Conservation (phyloP, 345 rosid genomes). For the Streptanthus diversifolius region DNA sequence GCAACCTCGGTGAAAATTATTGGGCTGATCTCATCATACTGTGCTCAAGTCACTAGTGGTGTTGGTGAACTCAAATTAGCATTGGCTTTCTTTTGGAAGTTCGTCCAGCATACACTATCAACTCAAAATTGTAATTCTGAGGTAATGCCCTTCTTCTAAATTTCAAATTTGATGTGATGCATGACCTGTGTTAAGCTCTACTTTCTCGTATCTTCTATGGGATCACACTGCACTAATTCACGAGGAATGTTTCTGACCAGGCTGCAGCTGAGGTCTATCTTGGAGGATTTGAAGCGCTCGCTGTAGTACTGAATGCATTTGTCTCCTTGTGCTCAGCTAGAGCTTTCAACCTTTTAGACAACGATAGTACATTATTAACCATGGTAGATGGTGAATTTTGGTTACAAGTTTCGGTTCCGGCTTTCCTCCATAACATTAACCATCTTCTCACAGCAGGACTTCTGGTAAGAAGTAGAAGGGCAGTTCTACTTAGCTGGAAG, state of each 20-base stretch:
- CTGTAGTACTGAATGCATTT: conserved; percentile 50
- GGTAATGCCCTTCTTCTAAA: conserved; percentile 40
- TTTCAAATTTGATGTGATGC: conserved; percentile 10
- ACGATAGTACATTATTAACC: conserved; percentile 32
- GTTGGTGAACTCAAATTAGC: conserved; percentile 41
- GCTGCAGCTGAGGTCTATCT: conserved; percentile 65
- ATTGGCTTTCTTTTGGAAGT: conserved; percentile 60
- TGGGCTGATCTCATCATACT: conserved; percentile 55
- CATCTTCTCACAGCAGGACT: conserved; percentile 63
- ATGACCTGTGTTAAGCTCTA: not conserved
- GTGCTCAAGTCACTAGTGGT: conserved; percentile 43
- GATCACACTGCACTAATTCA: conserved; percentile 23
- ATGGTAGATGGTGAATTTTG: conserved; percentile 44
- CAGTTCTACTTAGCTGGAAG: conserved; percentile 84
- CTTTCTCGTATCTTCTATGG: not conserved
- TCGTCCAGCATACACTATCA: conserved; percentile 49
- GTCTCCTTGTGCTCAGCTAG: conserved; percentile 48
- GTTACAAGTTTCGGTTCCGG: conserved; percentile 57
- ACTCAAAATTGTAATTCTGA: conserved; percentile 55
- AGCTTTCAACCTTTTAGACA: conserved; percentile 49
- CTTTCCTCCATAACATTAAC: conserved; percentile 71
- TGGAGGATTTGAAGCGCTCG: conserved; percentile 79
- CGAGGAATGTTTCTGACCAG: conserved; percentile 39
- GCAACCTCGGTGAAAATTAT: conserved; percentile 55
- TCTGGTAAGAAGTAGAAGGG: conserved; percentile 68